Evolutionary conservation across 2,329 filamentous ascomycete genomes (phyloP).

Genomic region (Trichoderma koningii): DNA sequence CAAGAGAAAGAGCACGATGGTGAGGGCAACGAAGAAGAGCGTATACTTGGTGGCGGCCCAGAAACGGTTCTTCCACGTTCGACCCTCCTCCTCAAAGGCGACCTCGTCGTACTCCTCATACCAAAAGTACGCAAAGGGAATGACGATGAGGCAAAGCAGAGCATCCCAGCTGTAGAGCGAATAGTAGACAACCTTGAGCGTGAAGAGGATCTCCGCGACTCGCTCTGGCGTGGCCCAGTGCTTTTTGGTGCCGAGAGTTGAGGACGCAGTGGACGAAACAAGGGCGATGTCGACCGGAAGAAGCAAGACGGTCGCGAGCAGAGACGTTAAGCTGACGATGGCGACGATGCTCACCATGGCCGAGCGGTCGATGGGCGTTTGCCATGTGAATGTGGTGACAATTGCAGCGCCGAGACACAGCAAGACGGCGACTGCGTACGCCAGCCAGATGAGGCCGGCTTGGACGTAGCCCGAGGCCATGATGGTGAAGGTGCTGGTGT

Average conservation of each 20-base stretch:
- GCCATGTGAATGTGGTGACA: constrained; percentile 89
- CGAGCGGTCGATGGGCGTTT: constrained; percentile 83
- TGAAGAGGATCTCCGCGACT: constrained; percentile 75
- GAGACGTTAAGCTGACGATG: constrained; percentile 80
- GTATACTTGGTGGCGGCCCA: constrained; percentile 92
- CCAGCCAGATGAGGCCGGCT: constrained; percentile 89
- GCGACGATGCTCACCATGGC: constrained; percentile 79
- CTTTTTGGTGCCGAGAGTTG: constrained; percentile 79
- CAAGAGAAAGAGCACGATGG: constrained; percentile 81
- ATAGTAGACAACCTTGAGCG: constrained; percentile 89
- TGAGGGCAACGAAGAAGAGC: constrained; percentile 75
- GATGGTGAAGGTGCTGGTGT: background rate
- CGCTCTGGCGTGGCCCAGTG: constrained; percentile 88
- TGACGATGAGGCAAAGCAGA: constrained; percentile 81
- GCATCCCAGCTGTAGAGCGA: constrained; percentile 89
- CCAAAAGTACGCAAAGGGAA: constrained; percentile 97
- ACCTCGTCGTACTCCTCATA: constrained; percentile 97
- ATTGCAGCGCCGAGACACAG: constrained; percentile 75
- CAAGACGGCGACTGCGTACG: constrained; percentile 80
- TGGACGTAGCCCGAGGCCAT: constrained; percentile 68
- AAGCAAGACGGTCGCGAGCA: constrained; percentile 89
- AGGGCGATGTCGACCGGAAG: constrained; percentile 95
- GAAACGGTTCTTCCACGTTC: constrained; percentile 70
- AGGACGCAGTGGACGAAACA: constrained; percentile 81
- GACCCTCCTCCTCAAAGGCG: constrained; percentile 77